Percentiles rank a stretch among this genome's conserved stretches.
phyloP scores from a whole-genome alignment of 208 protist genomes.

The Trypanosoma rangeli region DNA sequence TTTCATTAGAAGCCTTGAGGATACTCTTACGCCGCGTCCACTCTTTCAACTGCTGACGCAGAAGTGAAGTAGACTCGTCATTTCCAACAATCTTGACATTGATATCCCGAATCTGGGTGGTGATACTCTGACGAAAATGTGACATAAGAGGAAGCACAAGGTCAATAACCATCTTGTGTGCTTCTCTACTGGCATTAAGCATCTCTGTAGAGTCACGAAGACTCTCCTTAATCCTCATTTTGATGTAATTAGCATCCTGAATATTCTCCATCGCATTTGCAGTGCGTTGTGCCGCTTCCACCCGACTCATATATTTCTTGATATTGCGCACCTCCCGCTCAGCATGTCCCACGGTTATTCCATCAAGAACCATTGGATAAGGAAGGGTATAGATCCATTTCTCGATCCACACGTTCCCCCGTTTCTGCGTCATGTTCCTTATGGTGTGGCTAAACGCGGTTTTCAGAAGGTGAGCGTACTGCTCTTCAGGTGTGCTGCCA shows the following conservation, averaged over 20 bases:
- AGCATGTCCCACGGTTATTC: not conserved
- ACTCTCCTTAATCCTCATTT: not conserved
- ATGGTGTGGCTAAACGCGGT: constrained; percentile 25
- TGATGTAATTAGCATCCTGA: not conserved
- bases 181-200: constrained; percentile 10
- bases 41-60: constrained; percentile 52
- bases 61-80: constrained; percentile 61
- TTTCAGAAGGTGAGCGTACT: constrained; percentile 19
- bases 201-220: constrained; percentile 1
- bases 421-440: constrained; percentile 22
- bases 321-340: constrained; percentile 21
- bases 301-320: not conserved
- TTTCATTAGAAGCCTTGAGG: constrained; percentile 30
- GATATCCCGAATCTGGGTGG: constrained; percentile 7
- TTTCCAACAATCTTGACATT: constrained; percentile 40
- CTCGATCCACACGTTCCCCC: not conserved
- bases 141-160: constrained; percentile 33
- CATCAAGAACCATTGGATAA: constrained; percentile 22
- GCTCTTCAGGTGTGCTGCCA: constrained; percentile 11
- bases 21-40: constrained; percentile 34
- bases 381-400: constrained; percentile 18
- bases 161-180: constrained; percentile 21
- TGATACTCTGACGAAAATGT: constrained; percentile 13
- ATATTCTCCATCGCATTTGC: not conserved
- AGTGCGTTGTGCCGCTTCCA: not conserved